Conservation (phyloP, 345 rosid genomes). For the Populus alba region DNA sequence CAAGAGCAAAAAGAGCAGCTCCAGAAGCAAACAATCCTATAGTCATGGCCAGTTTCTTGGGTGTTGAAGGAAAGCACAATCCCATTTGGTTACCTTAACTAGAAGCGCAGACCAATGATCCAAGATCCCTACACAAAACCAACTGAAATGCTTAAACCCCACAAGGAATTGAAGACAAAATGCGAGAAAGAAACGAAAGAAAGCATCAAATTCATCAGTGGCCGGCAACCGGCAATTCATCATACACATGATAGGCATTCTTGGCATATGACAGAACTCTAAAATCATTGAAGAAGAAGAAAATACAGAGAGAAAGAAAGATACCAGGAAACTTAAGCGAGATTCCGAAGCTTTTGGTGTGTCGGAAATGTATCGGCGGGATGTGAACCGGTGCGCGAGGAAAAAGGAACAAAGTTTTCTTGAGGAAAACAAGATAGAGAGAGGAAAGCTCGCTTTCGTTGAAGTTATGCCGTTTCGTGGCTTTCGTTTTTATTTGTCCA, state of each 20-base stretch:
- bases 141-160: not conserved
- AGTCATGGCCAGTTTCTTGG: constrained; percentile 57
- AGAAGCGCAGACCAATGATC: too few species aligned
- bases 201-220: not conserved
- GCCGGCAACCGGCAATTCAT: not conserved
- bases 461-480: not conserved
- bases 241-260: not conserved
- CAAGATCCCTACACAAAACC: too few species aligned
- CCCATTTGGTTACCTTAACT: constrained; percentile 31
- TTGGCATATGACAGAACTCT: not conserved
- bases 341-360: not conserved
- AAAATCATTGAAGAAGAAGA: not conserved
- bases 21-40: constrained; percentile 54
- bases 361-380: not conserved
- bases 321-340: not conserved
- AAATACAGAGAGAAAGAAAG: not conserved
- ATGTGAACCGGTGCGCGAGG: not conserved
- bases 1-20: constrained; percentile 48
- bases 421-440: not conserved
- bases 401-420: not conserved
- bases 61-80: constrained; percentile 58
- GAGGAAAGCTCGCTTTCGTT: not conserved
- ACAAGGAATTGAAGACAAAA: too few species aligned
- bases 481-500: not conserved
- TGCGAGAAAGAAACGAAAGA: not conserved